Evolutionary conservation across 1,284 basidiomycete genomes (phyloP).

Genomic region (Microbotryum saponariae): DNA sequence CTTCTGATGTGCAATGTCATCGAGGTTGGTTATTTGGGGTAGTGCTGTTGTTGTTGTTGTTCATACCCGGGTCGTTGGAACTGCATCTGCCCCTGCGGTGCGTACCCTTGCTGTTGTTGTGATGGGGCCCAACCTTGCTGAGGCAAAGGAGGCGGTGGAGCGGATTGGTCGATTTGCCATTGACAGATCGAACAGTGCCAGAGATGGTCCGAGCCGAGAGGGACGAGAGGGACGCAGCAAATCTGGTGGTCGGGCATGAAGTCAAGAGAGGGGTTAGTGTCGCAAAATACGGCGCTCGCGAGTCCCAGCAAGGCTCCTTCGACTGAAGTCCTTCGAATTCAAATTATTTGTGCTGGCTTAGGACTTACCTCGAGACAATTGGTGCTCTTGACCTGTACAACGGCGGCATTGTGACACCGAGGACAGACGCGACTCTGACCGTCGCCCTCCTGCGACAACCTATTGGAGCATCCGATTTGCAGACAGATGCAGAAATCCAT

Average conservation of each 20-base stretch:
- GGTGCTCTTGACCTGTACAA: background rate
- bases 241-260: conserved; percentile 12
- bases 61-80: conserved; percentile 2
- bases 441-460: conserved; percentile 1
- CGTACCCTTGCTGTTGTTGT: conserved; percentile 5
- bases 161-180: conserved; percentile 15
- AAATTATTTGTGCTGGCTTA: background rate
- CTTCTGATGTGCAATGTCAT: too few relatives aligned
- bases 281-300: too few relatives aligned
- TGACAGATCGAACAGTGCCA: conserved; percentile 26
- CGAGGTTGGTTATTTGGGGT: too few relatives aligned
- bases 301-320: background rate
- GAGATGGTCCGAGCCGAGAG: conserved; percentile 17
- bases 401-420: conserved; percentile 4
- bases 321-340: background rate
- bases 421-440: conserved; percentile 3
- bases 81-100: conserved; percentile 11
- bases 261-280: background rate
- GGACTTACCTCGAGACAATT: background rate
- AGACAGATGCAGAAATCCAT: background rate
- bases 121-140: conserved; percentile 11
- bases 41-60: too few relatives aligned
- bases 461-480: too few relatives aligned
- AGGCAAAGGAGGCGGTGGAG: conserved; percentile 14
- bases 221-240: conserved; percentile 24